Evolutionary conservation across 176 grass and related monocot species (phyloP), one percentile per base, ranked within the genome.

Genomic region (Melocanna baccifera): DNA sequence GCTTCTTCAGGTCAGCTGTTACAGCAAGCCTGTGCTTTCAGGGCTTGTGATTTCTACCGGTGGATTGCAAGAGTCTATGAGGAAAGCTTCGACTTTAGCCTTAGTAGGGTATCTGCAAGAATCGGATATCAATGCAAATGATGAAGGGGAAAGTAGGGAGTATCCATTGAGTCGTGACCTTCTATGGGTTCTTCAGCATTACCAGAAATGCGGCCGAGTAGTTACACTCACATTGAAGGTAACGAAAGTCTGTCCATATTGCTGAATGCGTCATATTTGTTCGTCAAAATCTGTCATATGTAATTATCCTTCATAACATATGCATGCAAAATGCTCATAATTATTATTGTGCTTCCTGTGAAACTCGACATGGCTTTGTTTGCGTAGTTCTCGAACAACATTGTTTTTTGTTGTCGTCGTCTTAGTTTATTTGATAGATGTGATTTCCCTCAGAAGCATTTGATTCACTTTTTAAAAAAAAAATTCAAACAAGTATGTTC

Each of bases 1-100:
- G 62, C 91, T 98, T 90, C 93, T 98, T 75, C 81, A 64, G 47
- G 87, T 87, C 66, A 87, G 64, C 63, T 90, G 85, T 83, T 98
- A 92, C 86, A 98, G 96, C 69, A 83, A 81, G 64, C 61, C 47
- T 89, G 91, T 98, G 83, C 96, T 95, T 75, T 90, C 96, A 79
- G 93, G 96, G 23, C 89, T 98, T 71, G 96, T 98, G 64, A 90
- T 98, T 79, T 92, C 96, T 90, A 91, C 80, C n/a, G 96, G 96
- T 88, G 96, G 89, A 65, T 91, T 98, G 85, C 96, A 95, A 77
- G 96, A 94, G 67, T 98, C 93, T 52, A 83, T 98, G 83, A 85
- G 79, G 57, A 98, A 92, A 90, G 69, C 86, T 78, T 89, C 93
- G 62, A 83, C 79, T 53, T 71, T 81, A 73, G 87, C 96, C 87